A percentile compares a stretch with the other conserved stretches of the same genome.
Evolutionary conservation across 495 filamentous ascomycete species (phyloP).

Genomic region (Hypoxylon fragiforme): DNA sequence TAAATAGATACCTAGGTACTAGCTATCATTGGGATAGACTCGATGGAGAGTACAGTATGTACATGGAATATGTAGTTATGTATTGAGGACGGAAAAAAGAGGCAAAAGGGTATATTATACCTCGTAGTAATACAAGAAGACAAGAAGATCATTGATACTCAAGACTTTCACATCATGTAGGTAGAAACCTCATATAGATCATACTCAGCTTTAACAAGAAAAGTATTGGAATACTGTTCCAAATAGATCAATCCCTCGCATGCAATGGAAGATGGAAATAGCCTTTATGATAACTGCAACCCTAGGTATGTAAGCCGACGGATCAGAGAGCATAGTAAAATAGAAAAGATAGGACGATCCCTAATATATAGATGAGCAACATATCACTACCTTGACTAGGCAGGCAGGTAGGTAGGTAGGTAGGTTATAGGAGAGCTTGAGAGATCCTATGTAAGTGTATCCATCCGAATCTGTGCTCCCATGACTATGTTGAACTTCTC

Average conservation of each 20-base stretch:
- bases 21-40: too few relatives aligned
- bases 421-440: slow-evolving; percentile 32
- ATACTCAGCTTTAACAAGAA: slow-evolving; percentile 8
- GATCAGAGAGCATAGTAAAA: slow-evolving; percentile 26
- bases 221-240: slow-evolving; percentile 16
- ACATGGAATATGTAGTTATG: too few relatives aligned
- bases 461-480: slow-evolving; percentile 20
- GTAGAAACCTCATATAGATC: slow-evolving; percentile 17
- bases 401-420: too few relatives aligned
- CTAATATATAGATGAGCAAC: slow-evolving; percentile 35
- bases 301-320: slow-evolving; percentile 31
- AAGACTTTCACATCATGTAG: background rate
- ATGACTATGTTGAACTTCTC: slow-evolving; percentile 22
- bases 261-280: slow-evolving; percentile 28
- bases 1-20: background rate
- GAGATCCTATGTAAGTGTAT: slow-evolving; percentile 23
- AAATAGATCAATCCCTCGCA: slow-evolving; percentile 22
- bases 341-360: slow-evolving; percentile 32
- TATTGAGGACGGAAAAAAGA: background rate
- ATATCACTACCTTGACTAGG: too few relatives aligned
- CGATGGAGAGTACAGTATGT: too few relatives aligned
- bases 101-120: slow-evolving; percentile 15
- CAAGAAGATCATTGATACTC: background rate
- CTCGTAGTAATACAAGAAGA: slow-evolving; percentile 23
- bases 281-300: slow-evolving; percentile 35